Conservation (phyloP, 139 green algal species). For the Asterochloris sp. region DNA sequence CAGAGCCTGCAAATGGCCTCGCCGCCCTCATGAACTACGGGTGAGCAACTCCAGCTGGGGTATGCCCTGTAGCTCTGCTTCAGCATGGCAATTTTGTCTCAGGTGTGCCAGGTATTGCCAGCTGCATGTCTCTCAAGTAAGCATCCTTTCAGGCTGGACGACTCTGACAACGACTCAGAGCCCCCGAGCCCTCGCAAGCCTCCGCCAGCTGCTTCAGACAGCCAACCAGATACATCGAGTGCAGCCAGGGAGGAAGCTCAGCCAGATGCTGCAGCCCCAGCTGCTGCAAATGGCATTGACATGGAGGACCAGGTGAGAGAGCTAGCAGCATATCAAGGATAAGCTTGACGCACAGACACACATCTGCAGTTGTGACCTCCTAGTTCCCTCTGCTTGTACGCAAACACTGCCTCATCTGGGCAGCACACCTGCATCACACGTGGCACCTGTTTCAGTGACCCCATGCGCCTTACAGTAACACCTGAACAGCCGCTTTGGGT, state of each 20-base stretch:
- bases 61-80: neutral
- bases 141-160: neutral
- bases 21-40: neutral
- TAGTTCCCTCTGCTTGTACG: neutral
- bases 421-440: no score
- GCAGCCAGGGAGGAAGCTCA: neutral
- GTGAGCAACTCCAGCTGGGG: neutral
- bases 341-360: neutral
- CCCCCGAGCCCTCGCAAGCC: neutral
- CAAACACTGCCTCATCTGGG: no score
- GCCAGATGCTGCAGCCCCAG: neutral
- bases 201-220: neutral
- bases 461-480: no score
- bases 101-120: neutral
- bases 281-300: neutral
- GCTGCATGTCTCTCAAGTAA: neutral
- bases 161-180: constrained; percentile 12
- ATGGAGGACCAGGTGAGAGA: neutral
- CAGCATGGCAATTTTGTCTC: no score
- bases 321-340: no score
- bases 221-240: neutral
- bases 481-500: no score
- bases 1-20: neutral
- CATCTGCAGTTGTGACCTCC: neutral
- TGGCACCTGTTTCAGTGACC: no score